Base-by-base conservation (phyloP, 1,284 basidiomycete species). In the Sanguinoderma infundibulare region DNA sequence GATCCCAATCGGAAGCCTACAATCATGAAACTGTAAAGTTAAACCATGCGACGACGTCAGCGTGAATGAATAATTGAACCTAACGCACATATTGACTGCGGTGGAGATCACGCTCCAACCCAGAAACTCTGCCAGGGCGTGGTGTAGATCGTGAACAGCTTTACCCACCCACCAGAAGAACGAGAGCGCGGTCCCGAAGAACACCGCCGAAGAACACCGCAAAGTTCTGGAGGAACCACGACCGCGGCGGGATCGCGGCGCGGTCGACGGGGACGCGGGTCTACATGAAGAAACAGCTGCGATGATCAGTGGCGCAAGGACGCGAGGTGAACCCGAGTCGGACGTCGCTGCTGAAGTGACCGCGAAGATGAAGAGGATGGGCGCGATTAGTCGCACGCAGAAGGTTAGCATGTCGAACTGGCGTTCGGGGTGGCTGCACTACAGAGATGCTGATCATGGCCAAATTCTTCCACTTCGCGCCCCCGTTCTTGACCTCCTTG, bases 271-370 rank as follows among this genome's bases (percentile, higher is more conserved):
- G 78, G 7, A 79, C 64, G 0, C 61, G 26, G 3, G 75, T 67
- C 65, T 74, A 81, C 55, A 74, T 67, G 62, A 81, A 78, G 68
- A 83, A 83, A 74, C 52, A 28, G 78, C 58, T 0, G 81, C n/a
- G n/a, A n/a, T n/a, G n/a, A n/a, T n/a, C n/a, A n/a, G n/a, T n/a
- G n/a, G n/a, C n/a, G n/a, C n/a, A n/a, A n/a, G n/a, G n/a, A n/a
- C n/a, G n/a, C n/a, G n/a, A n/a, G n/a, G n/a, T n/a, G n/a, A n/a
- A n/a, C n/a, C n/a, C n/a, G n/a, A n/a, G n/a, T n/a, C n/a, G n/a
- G n/a, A n/a, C n/a, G n/a, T n/a, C n/a, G n/a, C n/a, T n/a, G n/a
- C n/a, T n/a, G n/a, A n/a, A n/a, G n/a, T n/a, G n/a, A n/a, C n/a
- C n/a, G n/a, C n/a, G n/a, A n/a, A n/a, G n/a, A n/a, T n/a, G n/a